Conservation (phyloP, 2,329 filamentous ascomycete genomes). For the Mycosphaerella sp. region DNA sequence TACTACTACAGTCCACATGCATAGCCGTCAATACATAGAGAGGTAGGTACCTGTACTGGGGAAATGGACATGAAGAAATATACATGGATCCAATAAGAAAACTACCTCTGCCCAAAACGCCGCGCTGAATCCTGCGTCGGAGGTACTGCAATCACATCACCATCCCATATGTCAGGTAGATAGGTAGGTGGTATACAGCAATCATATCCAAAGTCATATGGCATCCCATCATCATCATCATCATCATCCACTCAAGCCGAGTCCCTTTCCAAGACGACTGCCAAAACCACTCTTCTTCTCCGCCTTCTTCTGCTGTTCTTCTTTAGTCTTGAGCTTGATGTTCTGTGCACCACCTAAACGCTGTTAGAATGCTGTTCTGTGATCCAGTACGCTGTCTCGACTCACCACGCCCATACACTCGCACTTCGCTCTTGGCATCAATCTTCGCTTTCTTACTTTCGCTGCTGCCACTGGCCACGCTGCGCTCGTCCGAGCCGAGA, state of each 20-base stretch:
- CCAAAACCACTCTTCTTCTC: conserved; percentile 13
- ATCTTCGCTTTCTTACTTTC: conserved; percentile 39
- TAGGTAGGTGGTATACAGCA: no score
- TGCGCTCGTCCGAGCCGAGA: conserved; percentile 26
- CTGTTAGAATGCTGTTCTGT: conserved; percentile 21
- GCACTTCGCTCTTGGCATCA: conserved; percentile 43
- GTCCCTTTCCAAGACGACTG: conserved; percentile 12
- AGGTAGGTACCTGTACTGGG: no score
- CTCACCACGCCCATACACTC: conserved; percentile 52
- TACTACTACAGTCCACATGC: no score
- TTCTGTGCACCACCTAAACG: conserved; percentile 47
- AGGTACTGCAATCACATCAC: no score
- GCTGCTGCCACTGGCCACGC: conserved; percentile 28
- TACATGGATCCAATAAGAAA: no score
- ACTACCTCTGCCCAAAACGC: no score
- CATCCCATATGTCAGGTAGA: no score
- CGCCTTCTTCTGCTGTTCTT: conserved; percentile 30
- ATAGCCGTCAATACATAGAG: no score
- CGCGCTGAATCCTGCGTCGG: no score
- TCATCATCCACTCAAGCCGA: conserved; percentile 5
- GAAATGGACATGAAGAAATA: no score
- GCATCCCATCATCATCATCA: neutral
- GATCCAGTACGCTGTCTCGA: conserved; percentile 14
- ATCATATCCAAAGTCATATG: no score
- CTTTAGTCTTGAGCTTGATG: conserved; percentile 45